phyloP scores from a whole-genome alignment of 495 filamentous ascomycete species.

The Hypomontagnella submonticulosa region DNA sequence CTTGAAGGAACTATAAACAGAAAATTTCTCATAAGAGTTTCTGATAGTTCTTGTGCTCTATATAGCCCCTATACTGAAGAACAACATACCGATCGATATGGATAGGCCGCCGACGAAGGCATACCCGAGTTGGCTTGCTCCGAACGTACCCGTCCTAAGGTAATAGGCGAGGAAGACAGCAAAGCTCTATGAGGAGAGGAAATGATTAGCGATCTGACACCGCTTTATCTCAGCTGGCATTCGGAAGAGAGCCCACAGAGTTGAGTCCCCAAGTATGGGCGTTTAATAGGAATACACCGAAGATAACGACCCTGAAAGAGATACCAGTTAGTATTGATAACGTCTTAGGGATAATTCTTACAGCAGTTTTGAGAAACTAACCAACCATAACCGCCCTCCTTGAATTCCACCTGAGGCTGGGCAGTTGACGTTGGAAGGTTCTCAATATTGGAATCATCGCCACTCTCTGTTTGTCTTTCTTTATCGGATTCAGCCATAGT shows the following conservation, averaged over 20 bases:
- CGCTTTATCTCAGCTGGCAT: not conserved
- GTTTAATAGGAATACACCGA: slow-evolving; percentile 63
- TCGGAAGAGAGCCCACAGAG: slow-evolving; percentile 52
- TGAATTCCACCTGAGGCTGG: slow-evolving; percentile 48
- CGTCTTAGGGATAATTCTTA: not conserved
- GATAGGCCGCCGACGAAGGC: slow-evolving; percentile 81
- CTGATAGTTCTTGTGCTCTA: not conserved
- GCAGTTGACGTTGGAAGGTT: slow-evolving; percentile 11
- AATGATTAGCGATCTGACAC: slow-evolving; percentile 12
- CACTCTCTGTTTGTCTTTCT: slow-evolving; percentile 7
- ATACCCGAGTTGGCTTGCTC: slow-evolving; percentile 68
- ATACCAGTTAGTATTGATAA: slow-evolving; percentile 11
- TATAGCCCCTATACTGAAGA: not conserved
- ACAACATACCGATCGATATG: slow-evolving; percentile 62
- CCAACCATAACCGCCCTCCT: slow-evolving; percentile 62
- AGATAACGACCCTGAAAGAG: slow-evolving; percentile 60
- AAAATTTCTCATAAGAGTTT: not conserved
- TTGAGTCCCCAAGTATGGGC: slow-evolving; percentile 71
- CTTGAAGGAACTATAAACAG: not conserved
- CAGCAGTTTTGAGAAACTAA: slow-evolving; percentile 29
- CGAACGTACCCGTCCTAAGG: slow-evolving; percentile 67
- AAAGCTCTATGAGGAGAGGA: slow-evolving; percentile 58
- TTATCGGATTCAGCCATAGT: slow-evolving; percentile 25
- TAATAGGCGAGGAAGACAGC: slow-evolving; percentile 80
- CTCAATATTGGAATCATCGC: slow-evolving; percentile 21